Percentiles rank a stretch among this genome's conserved stretches.
These are phyloP conservation scores for Vitis hybrid DNA, from an alignment of 177 flowering plant species.

Conservation along the genomic window DNA sequence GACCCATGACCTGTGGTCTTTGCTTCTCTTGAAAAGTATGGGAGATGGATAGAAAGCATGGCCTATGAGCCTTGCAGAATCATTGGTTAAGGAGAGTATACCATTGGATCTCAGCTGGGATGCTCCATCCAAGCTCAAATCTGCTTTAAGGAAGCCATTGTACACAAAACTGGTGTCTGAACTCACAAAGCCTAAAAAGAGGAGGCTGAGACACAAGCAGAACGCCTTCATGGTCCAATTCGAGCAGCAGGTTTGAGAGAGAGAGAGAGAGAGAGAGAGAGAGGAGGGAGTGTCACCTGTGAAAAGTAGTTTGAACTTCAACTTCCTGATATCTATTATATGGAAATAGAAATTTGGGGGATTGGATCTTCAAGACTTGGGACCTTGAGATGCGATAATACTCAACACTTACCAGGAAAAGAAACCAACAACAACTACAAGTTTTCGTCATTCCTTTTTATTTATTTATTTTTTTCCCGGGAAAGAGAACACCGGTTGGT, in stretches of 20 bases:
- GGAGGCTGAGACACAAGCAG: conserved; percentile 11
- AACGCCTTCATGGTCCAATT: conserved; percentile 11
- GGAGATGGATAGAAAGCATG: conserved; percentile 27
- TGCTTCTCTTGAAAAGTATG: conserved; percentile 17
- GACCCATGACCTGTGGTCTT: neutral
- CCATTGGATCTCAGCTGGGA: conserved; percentile 14
- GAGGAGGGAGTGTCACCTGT: neutral
- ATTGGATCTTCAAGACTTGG: neutral
- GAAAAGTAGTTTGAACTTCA: neutral
- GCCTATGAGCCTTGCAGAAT: conserved; percentile 20
- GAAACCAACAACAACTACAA: too few relatives aligned
- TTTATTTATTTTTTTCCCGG: neutral
- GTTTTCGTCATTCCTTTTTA: neutral
- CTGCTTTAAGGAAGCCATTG: conserved; percentile 16
- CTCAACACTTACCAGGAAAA: neutral
- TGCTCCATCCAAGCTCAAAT: conserved; percentile 18
- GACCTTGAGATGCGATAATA: neutral
- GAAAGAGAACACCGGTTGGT: too few relatives aligned
- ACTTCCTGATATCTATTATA: neutral
- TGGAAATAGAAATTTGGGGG: neutral
- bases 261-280: neutral
- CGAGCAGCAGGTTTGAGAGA: neutral
- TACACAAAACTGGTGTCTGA: conserved; percentile 20
- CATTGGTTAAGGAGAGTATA: conserved; percentile 14
- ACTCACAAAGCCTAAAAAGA: conserved; percentile 9